These are phyloP conservation scores for Orbilia brochopaga DNA, from an alignment of 2,329 filamentous ascomycete species.

Conservation along the genomic window DNA sequence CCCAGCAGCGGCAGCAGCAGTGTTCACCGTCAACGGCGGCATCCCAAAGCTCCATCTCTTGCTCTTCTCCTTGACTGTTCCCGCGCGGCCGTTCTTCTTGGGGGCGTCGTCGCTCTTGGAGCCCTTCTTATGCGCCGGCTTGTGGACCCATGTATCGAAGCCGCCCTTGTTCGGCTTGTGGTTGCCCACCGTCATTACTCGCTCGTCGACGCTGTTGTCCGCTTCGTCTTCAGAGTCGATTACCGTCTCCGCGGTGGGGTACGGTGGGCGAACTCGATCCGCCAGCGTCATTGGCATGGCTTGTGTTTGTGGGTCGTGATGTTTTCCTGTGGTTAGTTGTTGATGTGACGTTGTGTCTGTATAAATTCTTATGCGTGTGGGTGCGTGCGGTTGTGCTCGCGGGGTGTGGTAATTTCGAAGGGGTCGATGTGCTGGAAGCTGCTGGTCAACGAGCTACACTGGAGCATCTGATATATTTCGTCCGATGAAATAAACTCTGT, in stretches of 20 bases:
- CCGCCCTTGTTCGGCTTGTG: conserved; percentile 49
- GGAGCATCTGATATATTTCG: conserved; percentile 36
- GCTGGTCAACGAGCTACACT: conserved; percentile 25
- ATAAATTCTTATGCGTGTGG: not conserved
- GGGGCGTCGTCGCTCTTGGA: conserved; percentile 27
- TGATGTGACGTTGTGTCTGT: not conserved
- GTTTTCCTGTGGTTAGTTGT: not conserved
- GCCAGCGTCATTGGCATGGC: conserved; percentile 32
- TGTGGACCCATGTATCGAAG: conserved; percentile 49
- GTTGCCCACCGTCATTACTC: conserved; percentile 38
- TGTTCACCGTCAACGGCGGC: conserved; percentile 43
- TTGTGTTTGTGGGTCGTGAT: conserved; percentile 5
- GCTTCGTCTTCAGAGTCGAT: conserved; percentile 46
- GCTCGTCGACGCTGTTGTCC: conserved; percentile 31
- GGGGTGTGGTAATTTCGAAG: not conserved
- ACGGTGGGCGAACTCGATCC: conserved; percentile 26
- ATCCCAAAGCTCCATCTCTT: conserved; percentile 47
- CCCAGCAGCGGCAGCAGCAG: conserved; percentile 24
- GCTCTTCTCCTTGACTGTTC: conserved; percentile 24
- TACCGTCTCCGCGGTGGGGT: conserved; percentile 43
- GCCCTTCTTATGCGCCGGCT: conserved; percentile 41
- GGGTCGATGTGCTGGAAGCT: conserved; percentile 28
- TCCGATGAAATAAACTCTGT: not conserved
- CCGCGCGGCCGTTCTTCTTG: conserved; percentile 11
- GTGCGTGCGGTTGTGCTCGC: too few species aligned